Percentiles rank a stretch among this genome's conserved stretches.
These are phyloP conservation scores for Hanseniaspora guilliermondii DNA, from an alignment of 805 yeast genomes.

Conservation along the genomic window DNA sequence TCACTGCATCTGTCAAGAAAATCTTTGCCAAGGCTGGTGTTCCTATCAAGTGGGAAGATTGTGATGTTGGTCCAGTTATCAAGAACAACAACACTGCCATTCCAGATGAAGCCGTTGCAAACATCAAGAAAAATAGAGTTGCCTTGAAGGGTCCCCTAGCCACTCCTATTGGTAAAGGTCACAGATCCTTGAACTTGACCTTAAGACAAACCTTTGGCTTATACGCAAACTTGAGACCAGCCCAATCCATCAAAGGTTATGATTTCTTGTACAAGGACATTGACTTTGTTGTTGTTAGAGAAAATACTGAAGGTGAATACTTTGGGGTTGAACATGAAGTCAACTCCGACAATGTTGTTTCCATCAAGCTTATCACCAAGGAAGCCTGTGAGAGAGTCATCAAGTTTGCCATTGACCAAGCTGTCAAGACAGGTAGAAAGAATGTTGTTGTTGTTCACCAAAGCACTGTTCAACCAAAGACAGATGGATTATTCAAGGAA, in stretches of 20 bases:
- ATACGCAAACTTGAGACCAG: slow-evolving; percentile 95
- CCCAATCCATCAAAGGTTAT: slow-evolving; percentile 85
- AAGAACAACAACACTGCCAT: slow-evolving; percentile 87
- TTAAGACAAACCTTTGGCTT: slow-evolving; percentile 92
- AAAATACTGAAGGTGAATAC: slow-evolving; percentile 99
- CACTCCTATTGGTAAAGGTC: slow-evolving; percentile 98
- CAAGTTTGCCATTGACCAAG: slow-evolving; percentile 94
- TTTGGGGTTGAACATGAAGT: slow-evolving; percentile 98
- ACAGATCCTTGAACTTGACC: slow-evolving; percentile 92
- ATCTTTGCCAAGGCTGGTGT: slow-evolving; percentile 89
- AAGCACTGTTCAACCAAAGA: slow-evolving; percentile 94
- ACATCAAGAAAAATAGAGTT: slow-evolving; percentile 82
- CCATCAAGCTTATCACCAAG: slow-evolving; percentile 91
- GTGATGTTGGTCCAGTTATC: slow-evolving; percentile 87
- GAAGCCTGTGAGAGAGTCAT: slow-evolving; percentile 94
- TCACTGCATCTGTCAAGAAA: slow-evolving; percentile 83
- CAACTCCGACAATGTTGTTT: slow-evolving; percentile 96
- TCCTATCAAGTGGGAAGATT: slow-evolving; percentile 94
- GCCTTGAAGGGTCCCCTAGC: slow-evolving; percentile 98
- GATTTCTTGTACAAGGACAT: slow-evolving; percentile 72
- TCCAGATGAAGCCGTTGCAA: slow-evolving; percentile 82
- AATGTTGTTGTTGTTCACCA: slow-evolving; percentile 92
- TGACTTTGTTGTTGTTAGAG: slow-evolving; percentile 92
- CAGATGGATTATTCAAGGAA: slow-evolving; percentile 92
- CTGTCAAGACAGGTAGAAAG: slow-evolving; percentile 73